These are phyloP conservation scores for Cubamyces sp. DNA, from an alignment of 768 basidiomycete genomes.

Conservation along the genomic window DNA sequence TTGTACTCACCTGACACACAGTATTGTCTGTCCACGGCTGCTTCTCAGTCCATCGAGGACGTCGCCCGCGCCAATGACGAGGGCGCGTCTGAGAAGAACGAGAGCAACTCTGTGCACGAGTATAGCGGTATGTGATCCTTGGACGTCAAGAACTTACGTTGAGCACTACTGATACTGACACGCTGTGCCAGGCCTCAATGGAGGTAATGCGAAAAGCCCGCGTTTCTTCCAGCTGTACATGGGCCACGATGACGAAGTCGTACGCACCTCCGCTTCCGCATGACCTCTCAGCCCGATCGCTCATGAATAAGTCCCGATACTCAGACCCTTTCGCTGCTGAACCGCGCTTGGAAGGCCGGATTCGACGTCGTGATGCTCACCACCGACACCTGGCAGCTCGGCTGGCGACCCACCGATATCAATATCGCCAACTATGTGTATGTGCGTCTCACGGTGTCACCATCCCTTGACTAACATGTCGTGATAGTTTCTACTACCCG, in stretches of 20 bases:
- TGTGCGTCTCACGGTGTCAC: constrained; percentile 13
- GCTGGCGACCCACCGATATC: constrained; percentile 53
- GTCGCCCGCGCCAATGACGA: constrained; percentile 52
- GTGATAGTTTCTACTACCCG: constrained; percentile 43
- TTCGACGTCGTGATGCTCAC: constrained; percentile 54
- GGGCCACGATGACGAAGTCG: constrained; percentile 56
- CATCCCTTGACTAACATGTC: background rate
- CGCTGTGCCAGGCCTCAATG: constrained; percentile 33
- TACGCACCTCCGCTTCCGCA: constrained; percentile 26
- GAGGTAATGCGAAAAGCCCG: constrained; percentile 41
- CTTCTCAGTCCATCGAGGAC: constrained; percentile 53
- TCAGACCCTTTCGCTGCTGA: constrained; percentile 49
- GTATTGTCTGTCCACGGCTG: constrained; percentile 57
- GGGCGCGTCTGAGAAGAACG: constrained; percentile 41
- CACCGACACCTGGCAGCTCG: constrained; percentile 55
- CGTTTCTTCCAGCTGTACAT: constrained; percentile 62
- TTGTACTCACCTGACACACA: constrained; percentile 10
- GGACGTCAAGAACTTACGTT: background rate
- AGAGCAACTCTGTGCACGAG: constrained; percentile 42
- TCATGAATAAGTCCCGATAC: background rate
- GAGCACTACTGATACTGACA: too few relatives aligned
- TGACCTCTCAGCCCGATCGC: background rate
- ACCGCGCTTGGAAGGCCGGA: constrained; percentile 50
- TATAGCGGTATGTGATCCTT: constrained; percentile 32
- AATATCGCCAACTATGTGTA: constrained; percentile 54